Base-by-base conservation (phyloP, 805 yeast genomes). In the Saturnispora diversa region DNA sequence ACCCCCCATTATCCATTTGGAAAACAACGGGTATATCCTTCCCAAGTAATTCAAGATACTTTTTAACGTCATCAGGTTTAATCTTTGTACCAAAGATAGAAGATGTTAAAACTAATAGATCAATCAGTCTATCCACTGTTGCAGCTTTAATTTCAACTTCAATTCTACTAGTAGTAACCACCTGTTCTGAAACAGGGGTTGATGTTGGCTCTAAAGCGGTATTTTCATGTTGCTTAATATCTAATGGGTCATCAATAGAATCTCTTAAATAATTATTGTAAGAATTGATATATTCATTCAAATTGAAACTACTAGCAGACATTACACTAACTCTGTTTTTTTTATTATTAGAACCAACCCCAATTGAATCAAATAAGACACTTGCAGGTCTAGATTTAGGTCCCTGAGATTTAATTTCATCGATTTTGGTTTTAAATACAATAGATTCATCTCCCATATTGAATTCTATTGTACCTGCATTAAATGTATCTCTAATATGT, bases 61-160 rank as follows among this genome's bases (percentile, higher is more conserved):
- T 50, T 28, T 66, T 67, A 35, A 72, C 52, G 48, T 74, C 78
- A 8, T 55, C 56, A 17, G 64, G 59, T 25, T 62, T 61, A 8
- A 75, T 68, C 28, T 54, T 56, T 4, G 62, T 51, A 2, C 66
- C 65, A 54, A 75, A 86, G 41, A 73, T 76, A 50, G 72, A 73
- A 29, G 73, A 80, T 16, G 83, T 90, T 56, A 74, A 68, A 5
- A 90, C 86, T 38, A 90, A 61, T 17, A 88, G 69, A 58, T 90
- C 97, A 40, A 87, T 69, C 50, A 90, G 68, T 50, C 77, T 76
- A 32, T 84, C 92, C 42, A 85, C 60, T 1, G 84, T 70, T 1
- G 92, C 92, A 3, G 84, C 74, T 50, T 77, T 79, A 21, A 63
- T 50, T 9, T 56, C 44, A 16, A 62, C 53, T 30, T 55, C 59